Conservation (phyloP, 331 rosid species). For the Cydonia oblonga region DNA sequence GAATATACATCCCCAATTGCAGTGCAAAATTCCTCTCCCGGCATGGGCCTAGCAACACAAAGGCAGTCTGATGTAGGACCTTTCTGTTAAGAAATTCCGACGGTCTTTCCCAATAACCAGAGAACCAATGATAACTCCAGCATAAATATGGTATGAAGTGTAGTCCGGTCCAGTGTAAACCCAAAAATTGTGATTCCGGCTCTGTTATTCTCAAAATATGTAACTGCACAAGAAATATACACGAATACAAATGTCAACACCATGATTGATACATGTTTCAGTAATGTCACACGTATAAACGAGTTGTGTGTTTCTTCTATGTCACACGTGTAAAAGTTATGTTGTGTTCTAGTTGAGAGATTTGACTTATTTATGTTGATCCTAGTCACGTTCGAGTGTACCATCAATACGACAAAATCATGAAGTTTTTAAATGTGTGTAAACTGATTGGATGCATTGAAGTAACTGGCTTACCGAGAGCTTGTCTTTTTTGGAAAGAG, state of each 20-base stretch:
- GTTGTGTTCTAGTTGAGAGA: no score
- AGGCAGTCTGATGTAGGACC: not conserved
- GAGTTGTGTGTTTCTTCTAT: no score
- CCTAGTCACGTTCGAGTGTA: no score
- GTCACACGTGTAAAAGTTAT: no score
- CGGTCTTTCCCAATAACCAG: conserved; percentile 86
- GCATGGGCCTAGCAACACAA: not conserved
- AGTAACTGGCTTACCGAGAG: conserved; percentile 46
- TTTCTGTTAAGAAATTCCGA: conserved; percentile 28
- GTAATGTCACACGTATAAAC: no score
- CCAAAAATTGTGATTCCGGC: conserved; percentile 87
- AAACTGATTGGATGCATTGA: no score
- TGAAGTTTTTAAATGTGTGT: no score
- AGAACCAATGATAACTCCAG: conserved; percentile 66
- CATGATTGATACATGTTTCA: no score
- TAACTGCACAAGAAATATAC: conserved; percentile 31
- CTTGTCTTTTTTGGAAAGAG: conserved; percentile 81
- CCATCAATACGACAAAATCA: no score
- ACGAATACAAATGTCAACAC: not conserved
- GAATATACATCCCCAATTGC: not conserved
- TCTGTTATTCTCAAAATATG: conserved; percentile 72
- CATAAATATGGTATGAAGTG: conserved; percentile 73
- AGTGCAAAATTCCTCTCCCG: not conserved
- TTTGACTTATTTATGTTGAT: no score
- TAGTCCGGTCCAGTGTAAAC: conserved; percentile 65